Conservation (phyloP, 2,329 filamentous ascomycete species). For the Proliferodiscus dingleyae region DNA sequence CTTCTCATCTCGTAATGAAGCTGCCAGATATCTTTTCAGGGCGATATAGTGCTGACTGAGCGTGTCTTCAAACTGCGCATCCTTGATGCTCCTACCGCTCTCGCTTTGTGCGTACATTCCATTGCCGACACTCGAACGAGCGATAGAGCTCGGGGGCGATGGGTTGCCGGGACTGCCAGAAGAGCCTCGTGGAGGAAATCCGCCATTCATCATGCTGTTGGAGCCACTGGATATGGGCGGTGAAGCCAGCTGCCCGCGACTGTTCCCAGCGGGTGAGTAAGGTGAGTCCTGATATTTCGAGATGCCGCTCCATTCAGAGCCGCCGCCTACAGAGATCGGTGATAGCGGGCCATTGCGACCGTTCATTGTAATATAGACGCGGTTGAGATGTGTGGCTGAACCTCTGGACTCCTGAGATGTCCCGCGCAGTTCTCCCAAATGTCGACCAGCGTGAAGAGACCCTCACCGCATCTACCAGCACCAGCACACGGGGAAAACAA, state of each 20-base stretch:
- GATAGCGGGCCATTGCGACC: slow-evolving; percentile 72
- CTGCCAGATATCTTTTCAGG: slow-evolving; percentile 61
- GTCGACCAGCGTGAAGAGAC: no score
- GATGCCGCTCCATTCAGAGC: slow-evolving; percentile 74
- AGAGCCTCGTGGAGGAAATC: slow-evolving; percentile 45
- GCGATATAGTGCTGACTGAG: slow-evolving; percentile 78
- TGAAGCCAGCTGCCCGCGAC: slow-evolving; percentile 58
- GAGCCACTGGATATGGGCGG: slow-evolving; percentile 65
- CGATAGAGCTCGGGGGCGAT: slow-evolving; percentile 85
- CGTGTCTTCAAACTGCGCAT: slow-evolving; percentile 58
- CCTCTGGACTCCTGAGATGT: slow-evolving; percentile 10
- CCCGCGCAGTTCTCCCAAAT: slow-evolving; percentile 13
- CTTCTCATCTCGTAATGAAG: slow-evolving; percentile 68
- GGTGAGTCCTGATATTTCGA: slow-evolving; percentile 54
- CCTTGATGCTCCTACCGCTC: slow-evolving; percentile 59
- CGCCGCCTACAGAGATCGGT: slow-evolving; percentile 75
- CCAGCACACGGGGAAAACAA: background rate
- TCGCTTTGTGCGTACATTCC: slow-evolving; percentile 63
- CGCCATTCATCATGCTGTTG: slow-evolving; percentile 54
- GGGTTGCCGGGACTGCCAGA: slow-evolving; percentile 55
- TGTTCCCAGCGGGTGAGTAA: slow-evolving; percentile 47
- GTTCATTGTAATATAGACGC: slow-evolving; percentile 57
- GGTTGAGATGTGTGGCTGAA: slow-evolving; percentile 16
- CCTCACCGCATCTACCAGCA: slow-evolving; percentile 13
- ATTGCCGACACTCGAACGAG: slow-evolving; percentile 77